These are phyloP conservation scores for Phytophthora megakarya DNA, from an alignment of 352 stramenopile genomes.

Conservation along the genomic window DNA sequence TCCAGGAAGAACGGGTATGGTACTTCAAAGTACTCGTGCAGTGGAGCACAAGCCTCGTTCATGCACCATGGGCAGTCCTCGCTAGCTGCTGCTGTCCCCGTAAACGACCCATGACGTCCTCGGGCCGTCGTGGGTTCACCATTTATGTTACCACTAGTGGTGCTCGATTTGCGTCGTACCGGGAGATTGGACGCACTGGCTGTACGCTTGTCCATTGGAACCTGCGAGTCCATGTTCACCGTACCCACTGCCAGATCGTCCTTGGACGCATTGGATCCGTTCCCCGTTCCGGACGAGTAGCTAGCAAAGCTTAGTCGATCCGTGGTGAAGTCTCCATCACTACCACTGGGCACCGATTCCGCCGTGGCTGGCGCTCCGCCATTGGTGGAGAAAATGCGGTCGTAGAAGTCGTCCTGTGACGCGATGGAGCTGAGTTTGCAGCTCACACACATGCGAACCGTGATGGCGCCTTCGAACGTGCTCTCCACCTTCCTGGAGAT, in stretches of 20 bases:
- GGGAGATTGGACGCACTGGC: slow-evolving; percentile 40
- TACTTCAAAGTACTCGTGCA: slow-evolving; percentile 71
- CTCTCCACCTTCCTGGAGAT: slow-evolving; percentile 71
- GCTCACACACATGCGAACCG: slow-evolving; percentile 77
- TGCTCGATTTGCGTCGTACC: slow-evolving; percentile 65
- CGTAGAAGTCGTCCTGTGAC: slow-evolving; percentile 79
- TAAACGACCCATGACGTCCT: slow-evolving; percentile 29
- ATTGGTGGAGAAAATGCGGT: slow-evolving; percentile 75
- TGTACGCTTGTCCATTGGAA: slow-evolving; percentile 41
- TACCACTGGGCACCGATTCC: slow-evolving; percentile 35
- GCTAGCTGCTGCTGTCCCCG: slow-evolving; percentile 4
- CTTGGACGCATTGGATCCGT: slow-evolving; percentile 38
- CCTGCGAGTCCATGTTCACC: slow-evolving; percentile 21
- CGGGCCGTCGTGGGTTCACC: slow-evolving; percentile 12
- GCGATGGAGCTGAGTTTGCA: slow-evolving; percentile 81
- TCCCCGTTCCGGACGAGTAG: slow-evolving; percentile 39
- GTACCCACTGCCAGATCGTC: slow-evolving; percentile 13
- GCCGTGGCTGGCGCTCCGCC: slow-evolving; percentile 23
- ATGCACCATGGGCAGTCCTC: slow-evolving; percentile 66
- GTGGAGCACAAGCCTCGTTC: slow-evolving; percentile 68
- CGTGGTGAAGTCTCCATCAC: slow-evolving; percentile 43
- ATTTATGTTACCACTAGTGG: slow-evolving; percentile 37
- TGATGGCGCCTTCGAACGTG: slow-evolving; percentile 55
- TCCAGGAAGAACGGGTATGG: slow-evolving; percentile 75
- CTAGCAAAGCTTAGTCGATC: slow-evolving; percentile 56